phyloP scores from a whole-genome alignment of 805 yeast genomes.

The Cyberlindnera euphorbiiphila region DNA sequence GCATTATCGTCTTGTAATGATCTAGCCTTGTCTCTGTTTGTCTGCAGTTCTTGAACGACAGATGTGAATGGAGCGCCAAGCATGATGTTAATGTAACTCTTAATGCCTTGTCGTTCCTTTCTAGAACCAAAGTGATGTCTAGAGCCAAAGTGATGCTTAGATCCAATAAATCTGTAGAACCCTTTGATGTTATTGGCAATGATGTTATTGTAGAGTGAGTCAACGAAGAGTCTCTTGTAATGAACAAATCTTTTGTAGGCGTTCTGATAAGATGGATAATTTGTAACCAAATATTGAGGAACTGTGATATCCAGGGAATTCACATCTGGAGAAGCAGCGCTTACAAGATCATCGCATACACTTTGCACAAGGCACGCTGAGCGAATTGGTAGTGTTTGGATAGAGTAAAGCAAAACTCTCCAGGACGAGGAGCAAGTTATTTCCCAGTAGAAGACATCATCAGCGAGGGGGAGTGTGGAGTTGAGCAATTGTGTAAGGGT shows the following conservation, averaged over 20 bases:
- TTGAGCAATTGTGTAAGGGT: slow-evolving; percentile 33
- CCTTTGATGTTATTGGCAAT: slow-evolving; percentile 18
- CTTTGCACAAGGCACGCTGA: slow-evolving; percentile 11
- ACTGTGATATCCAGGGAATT: slow-evolving; percentile 7
- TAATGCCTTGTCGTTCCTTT: slow-evolving; percentile 1
- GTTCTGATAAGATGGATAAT: slow-evolving; percentile 11
- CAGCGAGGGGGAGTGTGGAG: slow-evolving; percentile 39
- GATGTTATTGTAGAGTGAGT: slow-evolving; percentile 20
- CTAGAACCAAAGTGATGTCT: slow-evolving; percentile 17
- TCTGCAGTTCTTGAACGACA: slow-evolving; percentile 28
- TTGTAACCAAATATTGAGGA: slow-evolving; percentile 8
- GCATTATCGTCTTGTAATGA: slow-evolving; percentile 31
- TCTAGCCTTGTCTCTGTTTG: slow-evolving; percentile 23
- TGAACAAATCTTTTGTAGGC: slow-evolving; percentile 13
- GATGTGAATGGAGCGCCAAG: slow-evolving; percentile 36
- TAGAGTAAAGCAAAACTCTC: slow-evolving; percentile 33
- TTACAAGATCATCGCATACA: slow-evolving; percentile 28
- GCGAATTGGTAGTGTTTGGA: slow-evolving; percentile 38
- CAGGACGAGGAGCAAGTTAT: slow-evolving; percentile 31
- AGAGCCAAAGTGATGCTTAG: no score
- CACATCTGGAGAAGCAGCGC: slow-evolving; percentile 12
- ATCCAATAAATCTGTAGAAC: slow-evolving; percentile 23
- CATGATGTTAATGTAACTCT: slow-evolving; percentile 27
- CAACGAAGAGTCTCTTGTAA: slow-evolving; percentile 11
- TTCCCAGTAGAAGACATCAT: slow-evolving; percentile 47